Percentiles rank a stretch among this genome's conserved stretches.
phyloP scores from a whole-genome alignment of 2,329 filamentous ascomycete genomes.

The Atkinsonella hypoxylon region DNA sequence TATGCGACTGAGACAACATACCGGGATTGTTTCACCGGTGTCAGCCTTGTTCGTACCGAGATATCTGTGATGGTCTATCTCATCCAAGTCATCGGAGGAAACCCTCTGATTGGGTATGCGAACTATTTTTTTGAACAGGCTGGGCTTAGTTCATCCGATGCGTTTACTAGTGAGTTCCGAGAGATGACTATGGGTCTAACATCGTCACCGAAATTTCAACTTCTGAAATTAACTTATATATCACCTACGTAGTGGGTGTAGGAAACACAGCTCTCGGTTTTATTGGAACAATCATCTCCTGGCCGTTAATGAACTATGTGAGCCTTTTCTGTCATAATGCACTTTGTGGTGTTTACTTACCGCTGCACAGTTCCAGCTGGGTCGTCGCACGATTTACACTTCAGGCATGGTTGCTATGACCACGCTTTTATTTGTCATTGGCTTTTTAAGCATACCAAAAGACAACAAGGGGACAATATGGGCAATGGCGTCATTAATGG shows the following conservation, averaged over 20 bases:
- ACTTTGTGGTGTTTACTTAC: background rate
- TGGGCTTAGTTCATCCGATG: constrained; percentile 14
- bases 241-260: constrained; percentile 14
- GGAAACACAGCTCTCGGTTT: constrained; percentile 30
- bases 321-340: background rate
- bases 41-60: constrained; percentile 40
- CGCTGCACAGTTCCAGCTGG: constrained; percentile 14
- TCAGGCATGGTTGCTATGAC: constrained; percentile 17
- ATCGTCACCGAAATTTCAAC: background rate
- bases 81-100: constrained; percentile 52
- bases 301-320: constrained; percentile 25
- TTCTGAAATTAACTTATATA: background rate
- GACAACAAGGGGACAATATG: constrained; percentile 21
- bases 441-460: constrained; percentile 24
- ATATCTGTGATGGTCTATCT: constrained; percentile 50
- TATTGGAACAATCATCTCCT: constrained; percentile 27
- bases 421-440: constrained; percentile 28
- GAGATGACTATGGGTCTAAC: background rate
- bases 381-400: constrained; percentile 29
- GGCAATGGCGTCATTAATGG: constrained; percentile 25
- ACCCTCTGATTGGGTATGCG: constrained; percentile 52
- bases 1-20: constrained; percentile 36
- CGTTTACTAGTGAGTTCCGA: constrained; percentile 11
- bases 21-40: constrained; percentile 36
- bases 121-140: constrained; percentile 29